Conservation (phyloP, 1,284 basidiomycete genomes). For the Ceratobasidium sp. region DNA sequence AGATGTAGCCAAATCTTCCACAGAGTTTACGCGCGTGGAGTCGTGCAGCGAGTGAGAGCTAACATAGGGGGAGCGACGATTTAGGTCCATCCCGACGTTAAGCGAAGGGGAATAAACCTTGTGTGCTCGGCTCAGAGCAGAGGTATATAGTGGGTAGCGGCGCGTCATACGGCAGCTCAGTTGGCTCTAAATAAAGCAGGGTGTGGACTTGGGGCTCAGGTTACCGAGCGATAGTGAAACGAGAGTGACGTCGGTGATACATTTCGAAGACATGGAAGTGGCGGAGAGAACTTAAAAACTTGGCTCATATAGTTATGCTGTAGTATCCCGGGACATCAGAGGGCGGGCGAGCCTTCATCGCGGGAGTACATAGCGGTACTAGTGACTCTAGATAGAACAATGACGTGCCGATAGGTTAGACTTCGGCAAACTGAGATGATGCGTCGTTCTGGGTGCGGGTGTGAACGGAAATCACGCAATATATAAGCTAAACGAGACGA, state of each 20-base stretch:
- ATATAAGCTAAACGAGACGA: not conserved
- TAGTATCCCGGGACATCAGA: not conserved
- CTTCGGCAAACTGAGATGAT: constrained; percentile 11
- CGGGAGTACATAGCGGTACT: not conserved
- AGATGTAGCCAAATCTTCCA: constrained; percentile 6
- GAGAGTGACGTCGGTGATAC: not conserved
- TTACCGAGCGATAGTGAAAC: not conserved
- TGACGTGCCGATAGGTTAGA: not conserved
- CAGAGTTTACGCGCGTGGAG: constrained; percentile 10
- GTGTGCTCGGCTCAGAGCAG: not conserved
- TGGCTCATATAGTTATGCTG: no score
- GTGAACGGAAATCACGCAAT: not conserved
- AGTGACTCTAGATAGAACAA: not conserved
- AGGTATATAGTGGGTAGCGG: not conserved
- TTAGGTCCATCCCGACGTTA: not conserved
- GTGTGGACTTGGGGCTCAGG: not conserved
- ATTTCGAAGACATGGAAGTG: not conserved
- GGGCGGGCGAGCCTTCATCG: constrained; percentile 14
- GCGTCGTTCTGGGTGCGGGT: not conserved
- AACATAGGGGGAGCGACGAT: constrained; percentile 2
- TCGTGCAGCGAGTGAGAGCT: constrained; percentile 12
- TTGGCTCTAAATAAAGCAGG: not conserved
- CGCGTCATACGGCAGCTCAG: not conserved
- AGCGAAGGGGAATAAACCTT: not conserved
- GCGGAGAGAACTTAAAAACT: not conserved